Percentiles rank a stretch among this genome's conserved stretches.
phyloP scores from a whole-genome alignment of 495 filamentous ascomycete genomes.

The Neurospora cerealis region DNA sequence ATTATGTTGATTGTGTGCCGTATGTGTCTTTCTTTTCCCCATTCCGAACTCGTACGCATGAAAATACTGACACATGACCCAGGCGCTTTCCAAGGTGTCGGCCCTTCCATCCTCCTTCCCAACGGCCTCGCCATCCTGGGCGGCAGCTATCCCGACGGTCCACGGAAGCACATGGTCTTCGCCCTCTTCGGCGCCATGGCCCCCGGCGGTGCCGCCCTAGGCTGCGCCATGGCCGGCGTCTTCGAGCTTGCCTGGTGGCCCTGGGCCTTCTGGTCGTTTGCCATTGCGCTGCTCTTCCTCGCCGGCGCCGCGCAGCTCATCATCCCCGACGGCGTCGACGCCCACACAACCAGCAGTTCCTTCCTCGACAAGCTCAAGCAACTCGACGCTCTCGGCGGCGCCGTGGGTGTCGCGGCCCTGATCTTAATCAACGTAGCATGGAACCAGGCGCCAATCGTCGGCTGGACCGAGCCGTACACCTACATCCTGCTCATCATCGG shows the following conservation, averaged over 20 bases:
- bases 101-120: constrained; percentile 50
- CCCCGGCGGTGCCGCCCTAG: constrained; percentile 44
- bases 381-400: constrained; percentile 42
- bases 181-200: constrained; percentile 53
- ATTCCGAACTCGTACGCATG: background rate
- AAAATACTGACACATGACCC: background rate
- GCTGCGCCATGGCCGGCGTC: constrained; percentile 38
- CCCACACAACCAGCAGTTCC: constrained; percentile 11
- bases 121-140: constrained; percentile 53
- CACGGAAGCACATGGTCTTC: constrained; percentile 54
- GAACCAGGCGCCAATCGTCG: constrained; percentile 52
- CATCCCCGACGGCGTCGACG: constrained; percentile 31
- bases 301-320: constrained; percentile 27
- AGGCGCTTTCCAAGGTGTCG: constrained; percentile 50
- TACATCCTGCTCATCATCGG: constrained; percentile 49
- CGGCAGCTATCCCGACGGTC: constrained; percentile 40
- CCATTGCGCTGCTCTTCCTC: constrained; percentile 36
- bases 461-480: constrained; percentile 45
- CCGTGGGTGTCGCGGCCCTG: constrained; percentile 44
- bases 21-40: background rate
- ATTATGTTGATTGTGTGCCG: constrained; percentile 45
- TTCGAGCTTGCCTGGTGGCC: constrained; percentile 54
- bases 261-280: constrained; percentile 54
- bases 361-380: constrained; percentile 12
- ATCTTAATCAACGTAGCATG: constrained; percentile 49